Evolutionary conservation across 2,329 filamentous ascomycete genomes (phyloP).

Genomic region (Fusarium multiceps): DNA sequence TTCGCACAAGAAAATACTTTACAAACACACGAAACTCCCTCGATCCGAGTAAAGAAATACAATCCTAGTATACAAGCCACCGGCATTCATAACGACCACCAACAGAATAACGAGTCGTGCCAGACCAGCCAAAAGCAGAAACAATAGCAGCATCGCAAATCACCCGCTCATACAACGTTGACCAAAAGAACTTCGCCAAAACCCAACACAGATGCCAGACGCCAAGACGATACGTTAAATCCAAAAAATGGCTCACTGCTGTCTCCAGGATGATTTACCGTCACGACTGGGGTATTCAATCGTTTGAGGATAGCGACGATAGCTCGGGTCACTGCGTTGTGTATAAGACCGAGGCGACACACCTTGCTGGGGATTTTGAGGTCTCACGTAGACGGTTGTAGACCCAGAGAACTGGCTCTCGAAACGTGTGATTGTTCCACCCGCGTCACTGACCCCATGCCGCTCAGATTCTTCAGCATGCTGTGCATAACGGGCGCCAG

Average conservation of each 20-base stretch:
- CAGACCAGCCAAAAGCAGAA: not conserved
- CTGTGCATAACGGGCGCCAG: not conserved
- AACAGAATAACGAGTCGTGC: not conserved
- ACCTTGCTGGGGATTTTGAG: not conserved
- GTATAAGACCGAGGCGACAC: not conserved
- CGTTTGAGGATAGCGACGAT: not conserved
- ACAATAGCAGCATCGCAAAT: not conserved
- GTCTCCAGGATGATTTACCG: not conserved
- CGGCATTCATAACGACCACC: not conserved
- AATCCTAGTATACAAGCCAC: not conserved
- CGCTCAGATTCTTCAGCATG: not conserved
- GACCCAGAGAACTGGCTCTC: conserved; percentile 4
- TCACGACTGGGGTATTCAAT: not conserved
- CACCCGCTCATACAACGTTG: not conserved
- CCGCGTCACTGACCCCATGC: not conserved
- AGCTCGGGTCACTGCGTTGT: not conserved
- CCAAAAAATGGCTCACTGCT: not conserved
- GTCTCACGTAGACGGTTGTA: not conserved
- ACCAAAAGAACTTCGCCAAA: not conserved
- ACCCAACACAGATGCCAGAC: too few relatives aligned
- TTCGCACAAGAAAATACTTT: not conserved
- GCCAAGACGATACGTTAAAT: not conserved
- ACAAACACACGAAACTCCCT: not conserved
- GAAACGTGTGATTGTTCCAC: conserved; percentile 7
- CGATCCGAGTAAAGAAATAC: not conserved